phyloP scores from a whole-genome alignment of 805 yeast species.

The Spathaspora girioi region DNA sequence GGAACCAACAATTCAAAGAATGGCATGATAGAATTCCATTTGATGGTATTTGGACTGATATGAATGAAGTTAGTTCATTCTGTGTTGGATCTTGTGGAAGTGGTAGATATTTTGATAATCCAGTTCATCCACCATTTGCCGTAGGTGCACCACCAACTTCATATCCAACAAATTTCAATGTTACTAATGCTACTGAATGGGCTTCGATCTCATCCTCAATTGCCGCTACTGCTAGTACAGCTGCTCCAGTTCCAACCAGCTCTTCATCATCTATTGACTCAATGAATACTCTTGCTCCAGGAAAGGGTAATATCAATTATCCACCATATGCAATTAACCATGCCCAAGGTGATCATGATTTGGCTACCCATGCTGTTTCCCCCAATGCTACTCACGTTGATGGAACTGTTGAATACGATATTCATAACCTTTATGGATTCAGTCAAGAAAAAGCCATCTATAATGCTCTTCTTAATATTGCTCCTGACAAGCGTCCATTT shows the following conservation, averaged over 20 bases:
- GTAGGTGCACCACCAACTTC: slow-evolving; percentile 10
- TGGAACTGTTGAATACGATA: slow-evolving; percentile 24
- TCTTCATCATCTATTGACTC: slow-evolving; percentile 11
- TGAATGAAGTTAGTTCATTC: slow-evolving; percentile 26
- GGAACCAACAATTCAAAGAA: slow-evolving; percentile 17
- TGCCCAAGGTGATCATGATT: slow-evolving; percentile 18
- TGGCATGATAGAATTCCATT: slow-evolving; percentile 16
- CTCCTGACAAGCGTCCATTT: slow-evolving; percentile 20
- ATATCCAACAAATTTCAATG: slow-evolving; percentile 15
- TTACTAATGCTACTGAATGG: slow-evolving; percentile 15
- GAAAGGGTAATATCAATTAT: slow-evolving; percentile 25
- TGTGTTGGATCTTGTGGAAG: slow-evolving; percentile 30
- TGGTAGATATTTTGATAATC: slow-evolving; percentile 14
- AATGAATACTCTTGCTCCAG: slow-evolving; percentile 16
- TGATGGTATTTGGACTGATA: slow-evolving; percentile 22
- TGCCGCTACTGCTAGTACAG: slow-evolving; percentile 12
- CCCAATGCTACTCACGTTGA: slow-evolving; percentile 26
- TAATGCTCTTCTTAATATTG: slow-evolving; percentile 14
- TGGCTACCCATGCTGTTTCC: slow-evolving; percentile 21
- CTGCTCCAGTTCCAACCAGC: slow-evolving; percentile 9
- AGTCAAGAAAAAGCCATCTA: slow-evolving; percentile 18
- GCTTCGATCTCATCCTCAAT: slow-evolving; percentile 10
- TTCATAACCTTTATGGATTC: slow-evolving; percentile 23
- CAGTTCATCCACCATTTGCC: slow-evolving; percentile 15
- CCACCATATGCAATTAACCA: slow-evolving; percentile 32